Percentiles rank a stretch among this genome's conserved stretches.
These are phyloP conservation scores for Leishmania major DNA, from an alignment of 208 protist genomes.

Conservation along the genomic window DNA sequence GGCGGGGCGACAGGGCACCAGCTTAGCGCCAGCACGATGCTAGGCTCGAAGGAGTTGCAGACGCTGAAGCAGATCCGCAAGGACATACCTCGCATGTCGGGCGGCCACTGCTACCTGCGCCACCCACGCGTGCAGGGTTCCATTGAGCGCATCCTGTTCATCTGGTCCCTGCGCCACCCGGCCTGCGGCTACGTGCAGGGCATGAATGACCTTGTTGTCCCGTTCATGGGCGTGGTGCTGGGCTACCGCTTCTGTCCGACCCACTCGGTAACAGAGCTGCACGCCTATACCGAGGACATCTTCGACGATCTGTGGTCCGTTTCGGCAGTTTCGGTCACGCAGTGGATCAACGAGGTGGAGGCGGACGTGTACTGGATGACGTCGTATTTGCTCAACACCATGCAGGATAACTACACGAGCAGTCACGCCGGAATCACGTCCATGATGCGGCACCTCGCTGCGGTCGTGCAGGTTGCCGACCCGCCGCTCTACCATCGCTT, in stretches of 20 bases:
- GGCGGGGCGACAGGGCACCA: slow-evolving; percentile 10
- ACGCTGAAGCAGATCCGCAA: slow-evolving; percentile 88
- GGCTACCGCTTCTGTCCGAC: slow-evolving; percentile 49
- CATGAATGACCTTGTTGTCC: slow-evolving; percentile 93
- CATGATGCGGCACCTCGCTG: slow-evolving; percentile 87
- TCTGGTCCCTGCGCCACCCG: slow-evolving; percentile 93
- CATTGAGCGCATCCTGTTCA: slow-evolving; percentile 92
- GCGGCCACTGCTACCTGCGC: slow-evolving; percentile 67
- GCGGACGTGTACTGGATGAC: slow-evolving; percentile 93
- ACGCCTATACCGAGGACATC: slow-evolving; percentile 37
- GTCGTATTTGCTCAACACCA: slow-evolving; percentile 76
- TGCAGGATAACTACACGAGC: slow-evolving; percentile 93
- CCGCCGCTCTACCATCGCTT: slow-evolving; percentile 59
- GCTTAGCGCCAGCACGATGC: slow-evolving; percentile 40
- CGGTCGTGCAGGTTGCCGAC: slow-evolving; percentile 70
- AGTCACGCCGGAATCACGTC: slow-evolving; percentile 87
- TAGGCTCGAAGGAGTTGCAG: slow-evolving; percentile 50
- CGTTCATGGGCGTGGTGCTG: slow-evolving; percentile 92
- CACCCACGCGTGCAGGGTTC: slow-evolving; percentile 60
- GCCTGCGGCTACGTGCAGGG: slow-evolving; percentile 95
- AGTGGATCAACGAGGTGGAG: slow-evolving; percentile 79
- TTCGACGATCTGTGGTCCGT: slow-evolving; percentile 40
- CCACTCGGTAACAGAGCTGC: slow-evolving; percentile 53
- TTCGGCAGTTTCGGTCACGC: slow-evolving; percentile 40
- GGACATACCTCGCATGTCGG: slow-evolving; percentile 88